A percentile compares a stretch with the other conserved stretches of the same genome.
phyloP scores from a whole-genome alignment of 768 basidiomycete genomes.

The Termitomyces sp. region DNA sequence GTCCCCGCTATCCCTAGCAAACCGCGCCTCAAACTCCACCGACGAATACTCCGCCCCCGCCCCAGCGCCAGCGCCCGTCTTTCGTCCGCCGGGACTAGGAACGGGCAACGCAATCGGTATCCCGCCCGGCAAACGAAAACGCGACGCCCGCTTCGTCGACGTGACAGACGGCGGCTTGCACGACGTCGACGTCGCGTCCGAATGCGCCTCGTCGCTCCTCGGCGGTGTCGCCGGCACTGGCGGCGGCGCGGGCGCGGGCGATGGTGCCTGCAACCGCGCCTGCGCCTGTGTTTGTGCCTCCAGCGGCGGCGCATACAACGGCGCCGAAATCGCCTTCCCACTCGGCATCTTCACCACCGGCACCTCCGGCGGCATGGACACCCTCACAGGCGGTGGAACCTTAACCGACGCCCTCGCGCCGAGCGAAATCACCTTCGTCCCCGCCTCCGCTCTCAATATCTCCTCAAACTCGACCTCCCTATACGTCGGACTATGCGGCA shows the following conservation, averaged over 20 bases:
- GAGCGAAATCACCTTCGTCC: constrained; percentile 41
- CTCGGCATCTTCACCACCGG: neutral
- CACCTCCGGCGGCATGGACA: neutral
- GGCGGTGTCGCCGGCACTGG: neutral
- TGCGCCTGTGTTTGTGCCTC: no score
- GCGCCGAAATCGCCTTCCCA: constrained; percentile 15
- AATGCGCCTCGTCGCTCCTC: constrained; percentile 30
- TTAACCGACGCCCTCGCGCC: constrained; percentile 21
- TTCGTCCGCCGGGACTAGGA: constrained; percentile 47
- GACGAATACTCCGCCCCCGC: constrained; percentile 65
- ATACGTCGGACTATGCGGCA: constrained; percentile 41
- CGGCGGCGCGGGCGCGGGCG: neutral
- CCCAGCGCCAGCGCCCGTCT: constrained; percentile 32
- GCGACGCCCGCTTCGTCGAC: constrained; percentile 37
- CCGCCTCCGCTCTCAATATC: constrained; percentile 51
- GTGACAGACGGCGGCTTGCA: constrained; percentile 20
- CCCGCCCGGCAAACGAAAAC: constrained; percentile 54
- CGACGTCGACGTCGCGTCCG: constrained; percentile 19
- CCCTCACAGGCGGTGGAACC: constrained; percentile 6
- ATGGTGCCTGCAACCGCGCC: constrained; percentile 15
- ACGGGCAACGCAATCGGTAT: constrained; percentile 40
- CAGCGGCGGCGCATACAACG: no score
- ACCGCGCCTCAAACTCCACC: constrained; percentile 79
- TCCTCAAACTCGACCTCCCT: constrained; percentile 80
- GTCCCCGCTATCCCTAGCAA: constrained; percentile 45